Base-by-base conservation (phyloP, 805 yeast species). In the Spathaspora girioi region DNA sequence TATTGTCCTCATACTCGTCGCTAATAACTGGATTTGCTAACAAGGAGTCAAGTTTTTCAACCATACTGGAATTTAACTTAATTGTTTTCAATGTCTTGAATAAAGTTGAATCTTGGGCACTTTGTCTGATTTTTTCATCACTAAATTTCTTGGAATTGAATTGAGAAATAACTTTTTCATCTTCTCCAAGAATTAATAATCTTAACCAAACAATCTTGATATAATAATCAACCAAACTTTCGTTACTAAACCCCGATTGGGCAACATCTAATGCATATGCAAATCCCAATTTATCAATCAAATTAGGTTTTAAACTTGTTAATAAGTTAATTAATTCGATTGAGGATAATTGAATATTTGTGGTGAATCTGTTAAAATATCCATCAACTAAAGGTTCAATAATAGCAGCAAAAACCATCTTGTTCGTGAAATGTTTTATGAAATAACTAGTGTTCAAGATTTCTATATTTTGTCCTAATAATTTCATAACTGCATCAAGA, bases 151-250 rank as follows among this genome's bases (percentile, higher is more conserved):
- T 68, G 46, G 64, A 66, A 50, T 73, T 67, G 5, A 69, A 60
- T 32, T 64, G 53, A 5, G 66, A 62, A 12, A 81, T 64, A 17
- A 64, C 60, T 6, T 62, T 54, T 86, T 88, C 82, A 55, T 80
- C 74, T 55, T 85, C 87, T 2, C 69, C 54, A 58, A 65, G 45
- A 70, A 66, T 19, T 18, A 87, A 65, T 45, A 86, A 71, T 54
- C 91, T 71, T 56, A 80, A 74, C 90, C 92, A 87, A 0, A 84
- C 66, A 8, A 59, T 51, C 42, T 58, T 57, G 9, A 65, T 54
- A 29, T 63, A 61, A 27, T 56, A 54, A 41, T 56, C 60, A 48
- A 56, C 66, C 7, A 49, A 32, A 14, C 47, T 44, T 20, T 70
- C 73, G 51, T 68, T 66, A 23, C 26, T 23, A 5, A 58, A 52